Evolutionary conservation across 108 stramenopile species (phyloP).

Genomic region (Nitzschia sp.): DNA sequence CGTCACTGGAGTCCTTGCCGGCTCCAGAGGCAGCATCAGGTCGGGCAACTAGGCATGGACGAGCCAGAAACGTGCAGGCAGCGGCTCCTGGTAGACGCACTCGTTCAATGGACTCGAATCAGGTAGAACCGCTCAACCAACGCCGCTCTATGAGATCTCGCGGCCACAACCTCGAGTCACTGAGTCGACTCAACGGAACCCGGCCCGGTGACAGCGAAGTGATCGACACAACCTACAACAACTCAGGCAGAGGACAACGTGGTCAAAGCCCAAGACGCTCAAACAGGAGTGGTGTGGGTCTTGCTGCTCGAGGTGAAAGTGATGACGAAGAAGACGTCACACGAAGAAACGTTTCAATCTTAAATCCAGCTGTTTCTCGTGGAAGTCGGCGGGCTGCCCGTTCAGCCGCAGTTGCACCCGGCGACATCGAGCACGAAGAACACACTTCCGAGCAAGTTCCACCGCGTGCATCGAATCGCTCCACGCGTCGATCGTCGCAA

Average conservation of each 20-base stretch:
- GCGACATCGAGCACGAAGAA: no score
- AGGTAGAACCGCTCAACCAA: not conserved
- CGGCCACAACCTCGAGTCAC: conserved; percentile 1
- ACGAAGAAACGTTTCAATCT: conserved; percentile 7
- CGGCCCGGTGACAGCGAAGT: not conserved
- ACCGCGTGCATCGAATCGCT: no score
- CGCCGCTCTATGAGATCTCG: conserved; percentile 7
- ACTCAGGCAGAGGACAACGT: no score
- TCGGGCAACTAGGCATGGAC: not conserved
- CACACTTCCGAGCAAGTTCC: no score
- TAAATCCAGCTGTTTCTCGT: not conserved
- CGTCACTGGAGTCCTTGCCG: conserved; percentile 40
- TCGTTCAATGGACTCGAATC: conserved; percentile 1
- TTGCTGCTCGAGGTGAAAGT: not conserved
- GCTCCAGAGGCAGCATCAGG: conserved; percentile 2
- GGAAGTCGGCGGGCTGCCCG: not conserved
- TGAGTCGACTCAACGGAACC: conserved; percentile 1
- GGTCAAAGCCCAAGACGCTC: no score
- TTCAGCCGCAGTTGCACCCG: no score
- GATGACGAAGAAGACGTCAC: not conserved
- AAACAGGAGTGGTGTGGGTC: not conserved
- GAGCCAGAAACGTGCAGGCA: conserved; percentile 1
- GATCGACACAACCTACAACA: not conserved
- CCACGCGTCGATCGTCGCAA: no score
- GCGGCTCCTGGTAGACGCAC: conserved; percentile 6